Conservation (phyloP, 2,329 filamentous ascomycete genomes). For the Xylariaceae sp. region DNA sequence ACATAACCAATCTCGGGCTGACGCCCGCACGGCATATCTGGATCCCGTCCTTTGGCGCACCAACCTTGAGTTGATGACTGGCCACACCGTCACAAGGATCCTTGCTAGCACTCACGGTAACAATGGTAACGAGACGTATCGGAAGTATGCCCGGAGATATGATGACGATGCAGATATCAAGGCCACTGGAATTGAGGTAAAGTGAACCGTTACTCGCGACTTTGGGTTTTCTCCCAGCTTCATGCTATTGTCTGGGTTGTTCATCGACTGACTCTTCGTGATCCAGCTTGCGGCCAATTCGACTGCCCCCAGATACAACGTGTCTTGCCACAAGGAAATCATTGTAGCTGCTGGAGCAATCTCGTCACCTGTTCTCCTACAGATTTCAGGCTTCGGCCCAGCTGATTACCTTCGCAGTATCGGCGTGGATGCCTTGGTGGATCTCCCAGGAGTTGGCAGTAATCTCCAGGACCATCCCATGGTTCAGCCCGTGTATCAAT, state of each 20-base stretch:
- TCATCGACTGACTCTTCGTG: conserved; percentile 1
- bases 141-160: conserved; percentile 13
- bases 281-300: conserved; percentile 29
- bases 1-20: conserved; percentile 37
- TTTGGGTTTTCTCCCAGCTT: not conserved
- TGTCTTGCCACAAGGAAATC: conserved; percentile 30
- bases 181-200: conserved; percentile 37
- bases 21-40: conserved; percentile 39
- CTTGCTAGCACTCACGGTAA: conserved; percentile 27
- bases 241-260: not conserved
- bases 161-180: conserved; percentile 11
- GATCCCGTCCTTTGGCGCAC: conserved; percentile 33
- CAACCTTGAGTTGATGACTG: conserved; percentile 38
- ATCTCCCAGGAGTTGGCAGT: conserved; percentile 33
- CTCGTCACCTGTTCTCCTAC: conserved; percentile 30
- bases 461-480: conserved; percentile 33
- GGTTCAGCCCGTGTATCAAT: conserved; percentile 26
- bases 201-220: not conserved
- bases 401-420: conserved; percentile 27
- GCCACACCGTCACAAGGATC: conserved; percentile 37
- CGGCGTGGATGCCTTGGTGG: conserved; percentile 26
- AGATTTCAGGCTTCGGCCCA: conserved; percentile 35
- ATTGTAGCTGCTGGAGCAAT: conserved; percentile 32
- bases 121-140: conserved; percentile 11
- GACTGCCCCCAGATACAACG: conserved; percentile 17